Percentiles rank a stretch among this genome's conserved stretches.
Conservation (phyloP, 257 asterid genomes). For the Agastache rugosa region DNA sequence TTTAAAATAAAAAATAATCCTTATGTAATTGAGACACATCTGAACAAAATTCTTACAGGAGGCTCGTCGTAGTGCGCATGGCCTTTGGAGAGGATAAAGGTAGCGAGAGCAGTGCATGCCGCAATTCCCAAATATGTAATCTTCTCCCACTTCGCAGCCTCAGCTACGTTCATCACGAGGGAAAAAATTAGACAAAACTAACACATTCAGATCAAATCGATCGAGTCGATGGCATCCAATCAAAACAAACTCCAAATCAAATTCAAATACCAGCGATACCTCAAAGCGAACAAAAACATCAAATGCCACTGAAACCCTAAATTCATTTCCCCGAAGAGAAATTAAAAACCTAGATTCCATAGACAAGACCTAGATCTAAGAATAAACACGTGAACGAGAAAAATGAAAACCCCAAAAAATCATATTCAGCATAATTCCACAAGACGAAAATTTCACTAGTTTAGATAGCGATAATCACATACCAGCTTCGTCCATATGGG, state of each 20-base stretch:
- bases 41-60: constrained; percentile 58
- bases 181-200: neutral
- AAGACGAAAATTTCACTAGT: constrained; percentile 7
- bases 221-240: neutral
- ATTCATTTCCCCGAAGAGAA: neutral
- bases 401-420: neutral
- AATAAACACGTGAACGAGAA: neutral
- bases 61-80: constrained; percentile 74
- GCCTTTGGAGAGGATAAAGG: constrained; percentile 69
- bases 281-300: neutral
- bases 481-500: constrained; percentile 87
- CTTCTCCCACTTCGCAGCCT: constrained; percentile 95
- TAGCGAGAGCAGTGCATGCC: constrained; percentile 55
- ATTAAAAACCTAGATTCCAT: constrained; percentile 19
- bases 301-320: constrained; percentile 35
- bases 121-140: constrained; percentile 60
- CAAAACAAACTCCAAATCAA: constrained; percentile 9
- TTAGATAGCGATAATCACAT: constrained; percentile 25
- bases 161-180: constrained; percentile 50
- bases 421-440: neutral
- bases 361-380: neutral
- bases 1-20: neutral
- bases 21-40: neutral
- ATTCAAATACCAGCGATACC: neutral
- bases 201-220: constrained; percentile 1